These are phyloP conservation scores for Fusarium globosum DNA, from an alignment of 2,329 filamentous ascomycete species.

Conservation along the genomic window DNA sequence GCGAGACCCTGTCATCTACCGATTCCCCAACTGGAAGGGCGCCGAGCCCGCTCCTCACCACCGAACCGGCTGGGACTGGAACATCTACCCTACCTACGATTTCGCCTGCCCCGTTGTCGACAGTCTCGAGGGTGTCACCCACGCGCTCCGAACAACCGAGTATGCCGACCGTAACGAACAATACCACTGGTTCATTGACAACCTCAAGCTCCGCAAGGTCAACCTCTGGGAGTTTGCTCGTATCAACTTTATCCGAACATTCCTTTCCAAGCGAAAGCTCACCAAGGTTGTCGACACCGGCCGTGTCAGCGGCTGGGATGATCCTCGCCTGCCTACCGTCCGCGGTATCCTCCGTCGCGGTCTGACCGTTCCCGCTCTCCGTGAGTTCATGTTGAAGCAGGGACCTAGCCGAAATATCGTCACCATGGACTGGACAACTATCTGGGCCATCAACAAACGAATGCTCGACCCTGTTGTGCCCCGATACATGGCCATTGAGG, in stretches of 20 bases:
- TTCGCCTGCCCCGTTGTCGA: constrained; percentile 87
- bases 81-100: constrained; percentile 89
- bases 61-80: constrained; percentile 82
- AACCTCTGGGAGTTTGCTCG: constrained; percentile 88
- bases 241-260: constrained; percentile 85
- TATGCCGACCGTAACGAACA: constrained; percentile 89
- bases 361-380: constrained; percentile 81
- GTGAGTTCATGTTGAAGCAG: constrained; percentile 87
- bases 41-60: constrained; percentile 67
- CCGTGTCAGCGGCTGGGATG: constrained; percentile 85
- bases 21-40: constrained; percentile 76
- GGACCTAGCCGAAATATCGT: constrained; percentile 86
- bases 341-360: constrained; percentile 82
- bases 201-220: constrained; percentile 78
- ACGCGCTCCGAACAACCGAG: constrained; percentile 85
- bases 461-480: constrained; percentile 82
- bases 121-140: constrained; percentile 83
- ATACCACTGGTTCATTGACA: constrained; percentile 87
- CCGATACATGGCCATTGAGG: constrained; percentile 77
- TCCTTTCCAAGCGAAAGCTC: constrained; percentile 87
- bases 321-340: constrained; percentile 87
- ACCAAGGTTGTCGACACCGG: constrained; percentile 83
- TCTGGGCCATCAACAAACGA: constrained; percentile 82
- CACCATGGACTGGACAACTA: constrained; percentile 83
- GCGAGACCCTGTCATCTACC: constrained; percentile 96